Evolutionary conservation across 768 basidiomycete species (phyloP), one percentile per base, ranked within the genome.

Genomic region (Rubroboletus satanas): DNA sequence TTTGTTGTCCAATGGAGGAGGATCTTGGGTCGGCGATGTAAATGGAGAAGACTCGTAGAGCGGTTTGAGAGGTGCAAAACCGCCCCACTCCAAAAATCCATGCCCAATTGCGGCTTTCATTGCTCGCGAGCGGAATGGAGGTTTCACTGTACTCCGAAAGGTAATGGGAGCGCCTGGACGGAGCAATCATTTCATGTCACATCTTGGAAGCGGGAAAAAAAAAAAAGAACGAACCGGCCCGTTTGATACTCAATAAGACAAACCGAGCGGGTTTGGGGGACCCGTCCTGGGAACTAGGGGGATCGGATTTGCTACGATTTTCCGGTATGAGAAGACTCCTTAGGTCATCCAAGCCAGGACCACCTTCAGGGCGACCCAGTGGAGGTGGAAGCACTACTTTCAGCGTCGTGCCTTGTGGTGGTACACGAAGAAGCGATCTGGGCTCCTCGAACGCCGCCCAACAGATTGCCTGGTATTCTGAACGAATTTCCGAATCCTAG

Each of bases 401-500:
- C 18, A 76, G 50, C 11, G 59, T 64, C 23, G 56, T 67, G 8
- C 74, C 73, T n/a, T 51, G 50, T 14, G 52, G 39, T 37, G 73
- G 64, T 23, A 83, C 62, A 7, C 69, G 70, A 37, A 71, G 53
- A 31, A 74, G 62, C 0, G 80, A 77, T 18, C 69, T 69, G 4
- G 76, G 70, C 31, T 80, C 73, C 28, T 70, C 69, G 59, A 86
- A 85, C 4, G 75, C 68, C 0, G 79, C 72, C 61, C 72, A 73
- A 18, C 79, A 69, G 18, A 73, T 62, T 28, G 68, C 64, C 59
- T 77, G 75, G 62, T 83, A 83, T 21, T 65, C 66, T 2, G 73
- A 70, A 5, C 66, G 66, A 38, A 76, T 63, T 59, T 82, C 82
- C 36, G 59, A 73, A 58, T 84, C 83, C 83, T 83, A 55, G 2